Percentiles rank a stretch among this genome's conserved stretches.
Conservation (phyloP, 2,329 filamentous ascomycete species). For the Botrytis elliptica region DNA sequence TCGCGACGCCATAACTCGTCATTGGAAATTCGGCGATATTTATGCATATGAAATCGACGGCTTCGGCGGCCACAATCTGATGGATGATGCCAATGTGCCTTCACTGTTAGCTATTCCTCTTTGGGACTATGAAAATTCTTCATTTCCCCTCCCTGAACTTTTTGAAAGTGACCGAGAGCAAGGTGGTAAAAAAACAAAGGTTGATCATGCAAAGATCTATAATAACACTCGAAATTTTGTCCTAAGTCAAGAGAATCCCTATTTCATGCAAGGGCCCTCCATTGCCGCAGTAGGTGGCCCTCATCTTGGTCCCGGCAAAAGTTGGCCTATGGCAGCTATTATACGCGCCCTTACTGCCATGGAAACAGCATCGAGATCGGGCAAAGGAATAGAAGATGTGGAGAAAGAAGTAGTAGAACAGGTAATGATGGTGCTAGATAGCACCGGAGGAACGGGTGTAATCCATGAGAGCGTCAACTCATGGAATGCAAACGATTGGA, state of each 20-base stretch:
- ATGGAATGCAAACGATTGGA: conserved; percentile 44
- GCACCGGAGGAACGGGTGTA: conserved; percentile 40
- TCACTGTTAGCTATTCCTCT: conserved; percentile 65
- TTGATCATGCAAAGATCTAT: conserved; percentile 61
- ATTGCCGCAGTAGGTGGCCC: conserved; percentile 70
- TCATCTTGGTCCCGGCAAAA: conserved; percentile 58
- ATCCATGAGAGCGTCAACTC: conserved; percentile 50
- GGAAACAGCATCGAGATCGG: conserved; percentile 18
- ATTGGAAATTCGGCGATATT: conserved; percentile 64
- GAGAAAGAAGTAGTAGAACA: conserved; percentile 36
- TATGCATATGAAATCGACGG: conserved; percentile 77
- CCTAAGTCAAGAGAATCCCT: conserved; percentile 74
- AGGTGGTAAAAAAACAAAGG: background rate
- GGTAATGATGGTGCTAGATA: conserved; percentile 33
- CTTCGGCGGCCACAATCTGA: conserved; percentile 54
- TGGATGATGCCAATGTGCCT: conserved; percentile 74
- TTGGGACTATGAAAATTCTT: conserved; percentile 50
- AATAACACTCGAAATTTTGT: conserved; percentile 78
- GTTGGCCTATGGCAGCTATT: conserved; percentile 58
- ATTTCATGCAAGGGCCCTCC: conserved; percentile 53
- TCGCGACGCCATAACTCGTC: conserved; percentile 66
- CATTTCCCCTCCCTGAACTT: conserved; percentile 29
- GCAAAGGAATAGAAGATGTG: conserved; percentile 16
- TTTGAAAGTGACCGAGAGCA: conserved; percentile 22
- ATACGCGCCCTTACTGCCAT: conserved; percentile 51